These are phyloP conservation scores for Periconia digitata DNA, from an alignment of 2,329 filamentous ascomycete genomes.

Conservation along the genomic window DNA sequence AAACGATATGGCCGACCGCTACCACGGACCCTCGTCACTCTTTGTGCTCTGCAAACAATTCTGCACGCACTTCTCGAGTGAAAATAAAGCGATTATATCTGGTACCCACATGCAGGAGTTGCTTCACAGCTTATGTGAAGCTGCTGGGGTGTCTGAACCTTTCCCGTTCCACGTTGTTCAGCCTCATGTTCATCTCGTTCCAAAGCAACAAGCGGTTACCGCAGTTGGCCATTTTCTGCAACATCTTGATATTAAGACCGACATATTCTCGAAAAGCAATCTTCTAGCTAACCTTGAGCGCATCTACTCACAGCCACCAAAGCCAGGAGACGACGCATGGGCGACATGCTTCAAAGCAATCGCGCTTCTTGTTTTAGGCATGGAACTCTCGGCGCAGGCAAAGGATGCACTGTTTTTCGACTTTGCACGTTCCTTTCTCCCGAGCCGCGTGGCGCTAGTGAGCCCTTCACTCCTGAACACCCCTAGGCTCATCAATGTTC, in stretches of 20 bases:
- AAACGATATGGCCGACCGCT: conserved; percentile 2
- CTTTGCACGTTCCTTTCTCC: conserved; percentile 2
- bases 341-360: conserved; percentile 3
- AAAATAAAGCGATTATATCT: background rate
- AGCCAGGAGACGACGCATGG: conserved; percentile 4
- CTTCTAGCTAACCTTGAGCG: conserved; percentile 5
- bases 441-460: conserved; percentile 1
- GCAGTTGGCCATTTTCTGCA: conserved; percentile 4
- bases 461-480: conserved; percentile 1
- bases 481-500: conserved; percentile 4
- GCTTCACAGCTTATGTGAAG: conserved; percentile 5
- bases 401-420: background rate
- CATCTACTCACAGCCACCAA: background rate
- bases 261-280: conserved; percentile 2
- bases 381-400: conserved; percentile 1
- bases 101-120: background rate
- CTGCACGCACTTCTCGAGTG: background rate
- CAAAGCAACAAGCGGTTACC: conserved; percentile 4
- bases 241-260: conserved; percentile 4
- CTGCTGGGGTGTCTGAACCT: conserved; percentile 1
- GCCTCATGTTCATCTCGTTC: background rate
- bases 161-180: background rate
- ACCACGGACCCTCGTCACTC: conserved; percentile 3
- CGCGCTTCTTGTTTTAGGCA: conserved; percentile 3
- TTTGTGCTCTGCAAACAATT: conserved; percentile 8